A percentile compares a stretch with the other conserved stretches of the same genome.
phyloP scores from a whole-genome alignment of 1,139 yeast species.

The Yamadazyma diospyri region DNA sequence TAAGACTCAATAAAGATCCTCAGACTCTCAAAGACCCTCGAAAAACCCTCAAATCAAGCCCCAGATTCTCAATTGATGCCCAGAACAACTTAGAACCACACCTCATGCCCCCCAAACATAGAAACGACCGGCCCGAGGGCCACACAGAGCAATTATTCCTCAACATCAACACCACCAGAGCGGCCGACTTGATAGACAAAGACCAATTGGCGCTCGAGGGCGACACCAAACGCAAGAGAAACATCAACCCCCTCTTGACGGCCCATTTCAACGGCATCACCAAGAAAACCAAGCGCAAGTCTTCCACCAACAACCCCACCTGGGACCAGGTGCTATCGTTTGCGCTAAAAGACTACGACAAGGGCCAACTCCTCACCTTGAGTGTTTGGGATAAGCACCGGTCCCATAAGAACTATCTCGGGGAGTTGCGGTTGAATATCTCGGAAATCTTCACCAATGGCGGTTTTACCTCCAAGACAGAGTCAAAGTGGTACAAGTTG shows the following conservation, averaged over 20 bases:
- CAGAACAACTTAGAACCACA: too few relatives aligned
- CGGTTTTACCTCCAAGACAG: slow-evolving; percentile 20
- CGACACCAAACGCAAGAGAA: slow-evolving; percentile 1
- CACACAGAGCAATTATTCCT: slow-evolving; percentile 22
- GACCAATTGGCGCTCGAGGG: slow-evolving; percentile 7
- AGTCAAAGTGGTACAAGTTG: slow-evolving; percentile 49
- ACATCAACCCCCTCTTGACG: slow-evolving; percentile 34
- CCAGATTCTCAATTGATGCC: too few relatives aligned
- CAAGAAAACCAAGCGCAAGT: slow-evolving; percentile 31
- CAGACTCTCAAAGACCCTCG: too few relatives aligned
- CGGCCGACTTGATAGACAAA: slow-evolving; percentile 34
- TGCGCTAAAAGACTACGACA: slow-evolving; percentile 29
- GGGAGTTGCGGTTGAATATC: slow-evolving; percentile 51
- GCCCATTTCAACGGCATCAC: slow-evolving; percentile 30
- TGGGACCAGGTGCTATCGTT: slow-evolving; percentile 41
- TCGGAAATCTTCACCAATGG: slow-evolving; percentile 34
- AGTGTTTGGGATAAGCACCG: slow-evolving; percentile 47
- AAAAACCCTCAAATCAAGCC: too few relatives aligned
- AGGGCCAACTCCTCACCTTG: slow-evolving; percentile 28
- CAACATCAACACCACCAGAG: slow-evolving; percentile 35
- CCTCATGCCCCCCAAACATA: too few relatives aligned
- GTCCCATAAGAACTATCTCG: slow-evolving; percentile 49
- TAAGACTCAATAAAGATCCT: too few relatives aligned
- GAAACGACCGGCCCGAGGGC: too few relatives aligned
- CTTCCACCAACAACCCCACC: slow-evolving; percentile 39